Evolutionary conservation across 2,329 filamentous ascomycete species (phyloP).

Genomic region (Monosporascus sp.): DNA sequence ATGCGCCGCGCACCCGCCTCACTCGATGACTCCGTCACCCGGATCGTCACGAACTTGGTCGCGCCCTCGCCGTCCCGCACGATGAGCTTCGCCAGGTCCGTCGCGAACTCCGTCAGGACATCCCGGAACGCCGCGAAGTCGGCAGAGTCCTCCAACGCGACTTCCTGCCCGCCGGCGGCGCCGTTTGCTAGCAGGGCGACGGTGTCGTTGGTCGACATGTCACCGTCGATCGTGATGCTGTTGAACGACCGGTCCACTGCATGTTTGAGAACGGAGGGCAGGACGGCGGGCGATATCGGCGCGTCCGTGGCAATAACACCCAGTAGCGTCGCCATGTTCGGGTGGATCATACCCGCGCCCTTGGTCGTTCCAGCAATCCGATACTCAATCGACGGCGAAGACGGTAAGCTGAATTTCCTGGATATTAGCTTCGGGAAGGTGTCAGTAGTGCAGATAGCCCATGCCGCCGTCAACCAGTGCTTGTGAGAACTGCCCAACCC

Average conservation of each 20-base stretch:
- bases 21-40: constrained; percentile 66
- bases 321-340: constrained; percentile 95
- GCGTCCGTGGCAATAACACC: constrained; percentile 90
- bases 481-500: constrained; percentile 70
- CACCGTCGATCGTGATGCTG: constrained; percentile 92
- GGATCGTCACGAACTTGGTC: constrained; percentile 95
- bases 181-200: constrained; percentile 93
- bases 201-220: constrained; percentile 97
- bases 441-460: constrained; percentile 95
- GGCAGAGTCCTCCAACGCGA: constrained; percentile 45
- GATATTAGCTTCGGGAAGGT: constrained; percentile 96
- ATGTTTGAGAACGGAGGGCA: constrained; percentile 64
- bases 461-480: constrained; percentile 80
- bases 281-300: constrained; percentile 62
- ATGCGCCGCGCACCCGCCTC: constrained; percentile 70
- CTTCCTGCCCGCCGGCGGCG: constrained; percentile 67
- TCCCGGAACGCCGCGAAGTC: constrained; percentile 68
- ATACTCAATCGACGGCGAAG: constrained; percentile 69
- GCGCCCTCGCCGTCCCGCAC: constrained; percentile 96
- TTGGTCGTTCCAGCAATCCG: constrained; percentile 92
- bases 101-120: constrained; percentile 71
- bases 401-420: constrained; percentile 76
- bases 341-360: constrained; percentile 98
- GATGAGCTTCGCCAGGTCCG: constrained; percentile 83
- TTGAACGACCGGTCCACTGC: constrained; percentile 88